A percentile compares a stretch with the other conserved stretches of the same genome.
phyloP scores from a whole-genome alignment of 805 yeast genomes.

The Blastobotrys chiropterorum region DNA sequence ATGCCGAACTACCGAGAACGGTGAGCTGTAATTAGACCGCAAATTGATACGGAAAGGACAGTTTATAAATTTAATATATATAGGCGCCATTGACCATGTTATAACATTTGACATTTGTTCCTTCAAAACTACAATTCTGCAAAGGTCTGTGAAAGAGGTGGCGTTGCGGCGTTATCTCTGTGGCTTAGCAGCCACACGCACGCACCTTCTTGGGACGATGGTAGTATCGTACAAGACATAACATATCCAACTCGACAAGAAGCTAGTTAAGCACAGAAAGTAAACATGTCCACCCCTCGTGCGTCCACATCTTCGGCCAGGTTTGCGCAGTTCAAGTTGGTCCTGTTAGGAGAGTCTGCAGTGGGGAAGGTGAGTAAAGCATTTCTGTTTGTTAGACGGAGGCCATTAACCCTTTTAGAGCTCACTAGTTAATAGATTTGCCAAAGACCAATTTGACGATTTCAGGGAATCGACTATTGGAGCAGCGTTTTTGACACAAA shows the following conservation, averaged over 20 bases:
- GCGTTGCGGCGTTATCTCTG: background rate
- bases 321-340: constrained; percentile 57
- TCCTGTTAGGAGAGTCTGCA: constrained; percentile 67
- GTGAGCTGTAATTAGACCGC: no score
- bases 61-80: no score
- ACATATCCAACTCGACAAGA: no score
- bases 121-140: no score
- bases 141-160: no score
- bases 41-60: no score
- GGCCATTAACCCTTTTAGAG: constrained; percentile 35
- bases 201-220: no score
- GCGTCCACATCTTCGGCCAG: constrained; percentile 29
- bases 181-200: background rate
- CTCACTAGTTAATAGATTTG: constrained; percentile 79
- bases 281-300: constrained; percentile 20
- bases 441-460: constrained; percentile 60
- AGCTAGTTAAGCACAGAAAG: no score
- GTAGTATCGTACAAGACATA: no score
- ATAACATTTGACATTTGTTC: no score
- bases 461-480: constrained; percentile 91
- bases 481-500: constrained; percentile 94
- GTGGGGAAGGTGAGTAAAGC: constrained; percentile 53
- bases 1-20: no score
- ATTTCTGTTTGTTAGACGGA: background rate
- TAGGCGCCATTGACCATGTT: no score